phyloP scores from a whole-genome alignment of 805 yeast genomes.

The Suhomyces faveliae region DNA sequence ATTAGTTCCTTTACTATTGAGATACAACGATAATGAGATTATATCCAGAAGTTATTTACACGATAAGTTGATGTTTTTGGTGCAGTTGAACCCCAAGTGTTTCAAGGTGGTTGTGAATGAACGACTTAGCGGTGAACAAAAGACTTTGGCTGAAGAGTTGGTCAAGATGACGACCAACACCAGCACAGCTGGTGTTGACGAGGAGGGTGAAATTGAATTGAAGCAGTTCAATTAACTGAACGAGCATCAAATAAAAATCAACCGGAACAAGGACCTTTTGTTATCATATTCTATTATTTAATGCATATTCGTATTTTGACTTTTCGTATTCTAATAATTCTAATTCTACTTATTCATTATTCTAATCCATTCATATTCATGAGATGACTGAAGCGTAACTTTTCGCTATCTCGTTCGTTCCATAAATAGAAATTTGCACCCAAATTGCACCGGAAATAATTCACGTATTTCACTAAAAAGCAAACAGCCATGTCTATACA shows the following conservation, averaged over 20 bases:
- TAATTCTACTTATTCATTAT: too few relatives aligned
- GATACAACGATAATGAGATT: slow-evolving; percentile 17
- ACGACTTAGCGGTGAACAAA: slow-evolving; percentile 40
- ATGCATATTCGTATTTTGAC: too few relatives aligned
- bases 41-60: slow-evolving; percentile 40
- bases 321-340: too few relatives aligned
- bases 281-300: too few relatives aligned
- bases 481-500: too few relatives aligned
- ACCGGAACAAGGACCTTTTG: too few relatives aligned
- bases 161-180: slow-evolving; percentile 26
- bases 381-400: too few relatives aligned
- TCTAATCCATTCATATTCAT: too few relatives aligned
- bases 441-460: too few relatives aligned
- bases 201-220: slow-evolving; percentile 41
- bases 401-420: too few relatives aligned
- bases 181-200: slow-evolving; percentile 11
- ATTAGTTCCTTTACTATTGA: slow-evolving; percentile 38
- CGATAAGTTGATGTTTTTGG: slow-evolving; percentile 47
- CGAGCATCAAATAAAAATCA: not conserved
- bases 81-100: slow-evolving; percentile 40
- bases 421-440: too few relatives aligned
- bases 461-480: too few relatives aligned
- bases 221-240: slow-evolving; percentile 52
- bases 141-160: slow-evolving; percentile 40
- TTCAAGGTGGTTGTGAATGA: slow-evolving; percentile 50